These are phyloP conservation scores for Botrytis tulipae DNA, from an alignment of 2,329 filamentous ascomycete species.

Conservation along the genomic window DNA sequence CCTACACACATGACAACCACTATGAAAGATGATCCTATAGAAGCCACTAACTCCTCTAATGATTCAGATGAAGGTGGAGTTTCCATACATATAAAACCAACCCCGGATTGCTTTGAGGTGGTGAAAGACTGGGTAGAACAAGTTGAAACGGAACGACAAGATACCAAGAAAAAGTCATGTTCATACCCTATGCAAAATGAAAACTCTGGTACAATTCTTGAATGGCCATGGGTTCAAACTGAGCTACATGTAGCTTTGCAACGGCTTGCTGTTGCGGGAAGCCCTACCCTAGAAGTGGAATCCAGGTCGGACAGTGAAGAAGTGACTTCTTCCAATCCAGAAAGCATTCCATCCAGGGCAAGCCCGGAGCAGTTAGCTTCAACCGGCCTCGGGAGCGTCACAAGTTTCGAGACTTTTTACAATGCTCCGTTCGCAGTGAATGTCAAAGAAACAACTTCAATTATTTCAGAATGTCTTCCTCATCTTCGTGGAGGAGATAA, in stretches of 20 bases:
- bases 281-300: not conserved
- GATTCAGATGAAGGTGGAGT: not conserved
- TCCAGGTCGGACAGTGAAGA: not conserved
- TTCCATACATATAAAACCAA: not conserved
- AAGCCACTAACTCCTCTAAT: not conserved
- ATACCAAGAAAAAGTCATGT: not conserved
- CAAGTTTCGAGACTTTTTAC: not conserved
- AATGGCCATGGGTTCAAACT: constrained; percentile 5
- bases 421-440: not conserved
- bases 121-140: not conserved
- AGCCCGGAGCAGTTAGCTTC: not conserved
- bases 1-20: not conserved
- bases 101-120: not conserved
- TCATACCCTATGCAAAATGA: not conserved
- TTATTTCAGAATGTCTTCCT: not conserved
- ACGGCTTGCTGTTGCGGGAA: no score
- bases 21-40: not conserved
- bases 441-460: not conserved
- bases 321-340: not conserved
- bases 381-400: not conserved
- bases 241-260: not conserved
- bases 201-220: not conserved
- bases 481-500: not conserved
- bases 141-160: not conserved
- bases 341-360: not conserved